These are phyloP conservation scores for Leptographium radiaticola DNA, from an alignment of 2,329 filamentous ascomycete species.

Conservation along the genomic window DNA sequence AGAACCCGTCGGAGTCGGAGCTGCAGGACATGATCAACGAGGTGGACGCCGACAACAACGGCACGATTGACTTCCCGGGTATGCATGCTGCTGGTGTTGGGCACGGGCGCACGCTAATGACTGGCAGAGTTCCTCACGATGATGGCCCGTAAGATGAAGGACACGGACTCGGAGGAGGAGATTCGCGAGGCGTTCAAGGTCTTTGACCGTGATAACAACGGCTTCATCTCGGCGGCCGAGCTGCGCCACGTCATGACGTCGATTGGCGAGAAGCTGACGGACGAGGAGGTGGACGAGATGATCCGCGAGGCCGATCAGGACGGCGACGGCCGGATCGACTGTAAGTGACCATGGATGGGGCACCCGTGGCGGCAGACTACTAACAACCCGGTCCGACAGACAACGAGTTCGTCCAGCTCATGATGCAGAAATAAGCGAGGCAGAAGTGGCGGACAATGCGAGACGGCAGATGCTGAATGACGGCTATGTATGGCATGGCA, in stretches of 20 bases:
- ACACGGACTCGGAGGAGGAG: slow-evolving; percentile 83
- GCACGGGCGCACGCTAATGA: neutral
- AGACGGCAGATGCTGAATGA: neutral
- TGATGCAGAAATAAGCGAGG: slow-evolving; percentile 75
- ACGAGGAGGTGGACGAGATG: slow-evolving; percentile 88
- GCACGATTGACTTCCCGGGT: slow-evolving; percentile 87
- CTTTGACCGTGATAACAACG: slow-evolving; percentile 84
- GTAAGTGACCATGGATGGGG: slow-evolving; percentile 33
- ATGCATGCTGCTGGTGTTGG: slow-evolving; percentile 19
- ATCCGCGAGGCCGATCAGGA: slow-evolving; percentile 85
- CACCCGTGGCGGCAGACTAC: neutral
- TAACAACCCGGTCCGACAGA: slow-evolving; percentile 34
- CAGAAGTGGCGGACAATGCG: neutral
- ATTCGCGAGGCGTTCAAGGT: slow-evolving; percentile 84
- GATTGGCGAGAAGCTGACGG: slow-evolving; percentile 81
- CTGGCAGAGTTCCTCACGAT: slow-evolving; percentile 74
- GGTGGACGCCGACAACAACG: slow-evolving; percentile 85
- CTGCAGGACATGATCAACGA: slow-evolving; percentile 92
- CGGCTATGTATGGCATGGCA: slow-evolving; percentile 4
- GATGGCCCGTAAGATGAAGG: slow-evolving; percentile 94
- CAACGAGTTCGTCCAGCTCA: slow-evolving; percentile 87
- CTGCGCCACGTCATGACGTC: slow-evolving; percentile 86
- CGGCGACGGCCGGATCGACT: slow-evolving; percentile 78
- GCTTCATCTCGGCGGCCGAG: slow-evolving; percentile 80
- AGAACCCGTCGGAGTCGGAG: slow-evolving; percentile 83